phyloP scores from a whole-genome alignment of 2,329 filamentous ascomycete species.

The Cladophialophora immunda region DNA sequence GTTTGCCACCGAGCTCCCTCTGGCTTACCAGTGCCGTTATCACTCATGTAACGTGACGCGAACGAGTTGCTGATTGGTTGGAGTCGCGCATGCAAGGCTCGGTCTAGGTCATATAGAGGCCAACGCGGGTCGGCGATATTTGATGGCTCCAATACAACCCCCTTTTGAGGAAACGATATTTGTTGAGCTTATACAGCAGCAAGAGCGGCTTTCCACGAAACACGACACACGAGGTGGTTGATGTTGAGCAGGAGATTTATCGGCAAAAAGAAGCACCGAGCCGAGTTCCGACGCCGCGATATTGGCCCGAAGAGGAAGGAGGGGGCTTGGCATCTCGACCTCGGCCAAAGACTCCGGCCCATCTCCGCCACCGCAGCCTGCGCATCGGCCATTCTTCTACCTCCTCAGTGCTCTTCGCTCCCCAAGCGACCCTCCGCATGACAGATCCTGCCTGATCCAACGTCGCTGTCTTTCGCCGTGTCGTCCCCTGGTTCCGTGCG shows the following conservation, averaged over 20 bases:
- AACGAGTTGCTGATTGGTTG: constrained; percentile 14
- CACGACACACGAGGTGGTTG: neutral
- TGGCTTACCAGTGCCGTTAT: constrained; percentile 16
- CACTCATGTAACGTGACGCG: constrained; percentile 19
- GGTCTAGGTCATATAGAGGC: neutral
- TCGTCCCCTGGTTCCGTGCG: constrained; percentile 1
- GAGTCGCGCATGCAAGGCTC: neutral
- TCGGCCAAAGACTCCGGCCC: constrained; percentile 3
- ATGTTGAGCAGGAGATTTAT: constrained; percentile 5
- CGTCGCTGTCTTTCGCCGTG: neutral
- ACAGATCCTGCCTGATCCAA: constrained; percentile 8
- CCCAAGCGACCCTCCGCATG: neutral
- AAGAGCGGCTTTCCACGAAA: neutral
- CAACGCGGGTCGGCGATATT: neutral
- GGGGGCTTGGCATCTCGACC: neutral
- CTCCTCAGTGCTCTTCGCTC: constrained; percentile 24
- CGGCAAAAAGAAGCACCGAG: constrained; percentile 30
- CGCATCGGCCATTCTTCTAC: constrained; percentile 34
- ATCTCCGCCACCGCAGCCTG: neutral
- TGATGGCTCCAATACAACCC: neutral
- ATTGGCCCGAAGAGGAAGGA: constrained; percentile 11
- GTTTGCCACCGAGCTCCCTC: constrained; percentile 12
- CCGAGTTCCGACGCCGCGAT: constrained; percentile 10
- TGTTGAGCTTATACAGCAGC: neutral
- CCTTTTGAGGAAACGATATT: neutral